Conservation (phyloP, 306 rosid species). For the Castanea crenata region DNA sequence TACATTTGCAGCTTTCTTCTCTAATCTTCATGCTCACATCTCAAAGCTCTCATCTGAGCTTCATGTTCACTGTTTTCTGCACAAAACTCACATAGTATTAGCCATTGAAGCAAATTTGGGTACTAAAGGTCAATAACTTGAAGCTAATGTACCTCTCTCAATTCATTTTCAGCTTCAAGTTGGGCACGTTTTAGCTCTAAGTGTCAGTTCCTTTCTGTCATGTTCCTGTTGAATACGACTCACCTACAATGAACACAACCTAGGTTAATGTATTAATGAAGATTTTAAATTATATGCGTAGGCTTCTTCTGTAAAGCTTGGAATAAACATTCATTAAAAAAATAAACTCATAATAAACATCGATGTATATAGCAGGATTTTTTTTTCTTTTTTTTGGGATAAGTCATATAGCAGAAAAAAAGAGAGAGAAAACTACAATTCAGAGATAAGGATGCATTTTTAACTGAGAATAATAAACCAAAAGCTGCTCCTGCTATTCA, state of each 20-base stretch:
- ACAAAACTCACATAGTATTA: conserved; percentile 16
- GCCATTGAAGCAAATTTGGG: conserved; percentile 15
- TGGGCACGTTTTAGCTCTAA: conserved; percentile 56
- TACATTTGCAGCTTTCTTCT: conserved; percentile 58
- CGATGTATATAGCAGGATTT: background rate
- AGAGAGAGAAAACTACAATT: background rate
- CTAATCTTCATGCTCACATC: conserved; percentile 79
- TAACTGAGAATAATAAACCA: too few species aligned
- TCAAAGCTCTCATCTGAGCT: conserved; percentile 70
- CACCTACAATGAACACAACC: conserved; percentile 50
- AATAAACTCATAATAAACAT: background rate
- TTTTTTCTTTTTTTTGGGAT: too few species aligned
- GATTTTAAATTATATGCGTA: background rate
- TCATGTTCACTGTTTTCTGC: conserved; percentile 80
- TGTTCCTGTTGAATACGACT: conserved; percentile 60
- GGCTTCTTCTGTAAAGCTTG: background rate
- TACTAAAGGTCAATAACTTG: background rate
- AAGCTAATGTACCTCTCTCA: conserved; percentile 63
- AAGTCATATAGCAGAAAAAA: background rate
- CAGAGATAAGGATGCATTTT: background rate
- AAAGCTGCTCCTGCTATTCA: background rate
- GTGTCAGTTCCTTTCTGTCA: conserved; percentile 51
- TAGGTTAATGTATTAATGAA: conserved; percentile 16
- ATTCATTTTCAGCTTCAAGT: conserved; percentile 68
- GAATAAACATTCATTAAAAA: background rate